Conservation (phyloP, 345 rosid genomes). For the Camelina laxa region DNA sequence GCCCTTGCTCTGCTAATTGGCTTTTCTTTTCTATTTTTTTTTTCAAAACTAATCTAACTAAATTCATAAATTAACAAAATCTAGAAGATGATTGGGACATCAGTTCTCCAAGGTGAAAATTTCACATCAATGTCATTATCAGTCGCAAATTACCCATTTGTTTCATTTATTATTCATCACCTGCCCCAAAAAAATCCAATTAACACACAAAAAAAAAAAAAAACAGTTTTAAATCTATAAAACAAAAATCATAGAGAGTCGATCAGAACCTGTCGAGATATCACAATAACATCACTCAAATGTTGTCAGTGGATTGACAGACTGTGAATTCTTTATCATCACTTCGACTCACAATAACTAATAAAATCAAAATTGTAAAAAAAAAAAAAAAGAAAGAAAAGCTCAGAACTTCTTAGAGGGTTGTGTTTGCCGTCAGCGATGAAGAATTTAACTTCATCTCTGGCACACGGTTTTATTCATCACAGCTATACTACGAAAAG, state of each 20-base stretch:
- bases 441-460: slow-evolving; percentile 8
- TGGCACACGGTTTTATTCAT: slow-evolving; percentile 21
- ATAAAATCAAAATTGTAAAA: not conserved
- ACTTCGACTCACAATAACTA: slow-evolving; percentile 9
- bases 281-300: slow-evolving; percentile 39
- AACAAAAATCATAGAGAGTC: not conserved
- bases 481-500: slow-evolving; percentile 10
- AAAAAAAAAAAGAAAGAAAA: not conserved
- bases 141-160: slow-evolving; percentile 45
- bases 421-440: slow-evolving; percentile 35
- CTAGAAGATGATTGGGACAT: slow-evolving; percentile 8
- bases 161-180: slow-evolving; percentile 31
- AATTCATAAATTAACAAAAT: not conserved
- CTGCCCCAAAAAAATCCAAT: not conserved
- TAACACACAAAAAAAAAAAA: too few relatives aligned
- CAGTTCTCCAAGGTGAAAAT: slow-evolving; percentile 46
- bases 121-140: slow-evolving; percentile 30
- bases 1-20: slow-evolving; percentile 17
- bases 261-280: slow-evolving; percentile 44
- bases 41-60: not conserved
- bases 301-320: slow-evolving; percentile 43
- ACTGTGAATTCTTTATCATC: slow-evolving; percentile 33
- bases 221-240: not conserved
- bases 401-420: slow-evolving; percentile 43
- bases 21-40: not conserved